A percentile compares a stretch with the other conserved stretches of the same genome.
phyloP scores from a whole-genome alignment of 2,329 filamentous ascomycete genomes.

The Aspergillus fumigatus region DNA sequence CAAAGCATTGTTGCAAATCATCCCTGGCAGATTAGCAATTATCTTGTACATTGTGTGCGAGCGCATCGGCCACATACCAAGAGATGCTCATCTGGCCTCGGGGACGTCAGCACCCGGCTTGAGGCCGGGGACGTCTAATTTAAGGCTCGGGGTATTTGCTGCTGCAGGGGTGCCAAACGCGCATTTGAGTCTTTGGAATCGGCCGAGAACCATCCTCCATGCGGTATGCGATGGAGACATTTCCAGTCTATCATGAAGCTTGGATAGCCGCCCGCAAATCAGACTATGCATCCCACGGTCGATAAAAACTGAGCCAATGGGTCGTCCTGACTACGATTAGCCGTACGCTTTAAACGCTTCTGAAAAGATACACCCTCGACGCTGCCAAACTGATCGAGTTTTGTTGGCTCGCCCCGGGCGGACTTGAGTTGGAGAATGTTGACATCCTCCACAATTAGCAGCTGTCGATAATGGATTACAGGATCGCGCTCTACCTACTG shows the following conservation, averaged over 20 bases:
- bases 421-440: slow-evolving; percentile 27
- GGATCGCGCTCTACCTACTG: slow-evolving; percentile 9
- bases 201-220: slow-evolving; percentile 27
- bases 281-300: slow-evolving; percentile 27
- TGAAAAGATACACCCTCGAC: slow-evolving; percentile 15
- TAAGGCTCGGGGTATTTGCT: slow-evolving; percentile 20
- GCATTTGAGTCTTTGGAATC: slow-evolving; percentile 32
- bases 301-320: slow-evolving; percentile 36
- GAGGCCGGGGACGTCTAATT: slow-evolving; percentile 26
- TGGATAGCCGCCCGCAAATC: slow-evolving; percentile 18
- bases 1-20: slow-evolving; percentile 18
- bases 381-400: slow-evolving; percentile 22
- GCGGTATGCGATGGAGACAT: slow-evolving; percentile 17
- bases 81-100: slow-evolving; percentile 28
- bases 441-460: slow-evolving; percentile 21
- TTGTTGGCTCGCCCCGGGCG: slow-evolving; percentile 17
- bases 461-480: too few relatives aligned
- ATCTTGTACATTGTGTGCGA: background rate
- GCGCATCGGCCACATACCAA: slow-evolving; percentile 13
- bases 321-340: slow-evolving; percentile 16
- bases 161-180: slow-evolving; percentile 25
- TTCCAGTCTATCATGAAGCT: slow-evolving; percentile 14
- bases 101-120: slow-evolving; percentile 16
- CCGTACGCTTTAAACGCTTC: background rate
- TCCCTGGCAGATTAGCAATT: slow-evolving; percentile 7